Evolutionary conservation across 2,329 filamentous ascomycete genomes (phyloP), one percentile per base, ranked within the genome.

Genomic region (Polychaeton citri): DNA sequence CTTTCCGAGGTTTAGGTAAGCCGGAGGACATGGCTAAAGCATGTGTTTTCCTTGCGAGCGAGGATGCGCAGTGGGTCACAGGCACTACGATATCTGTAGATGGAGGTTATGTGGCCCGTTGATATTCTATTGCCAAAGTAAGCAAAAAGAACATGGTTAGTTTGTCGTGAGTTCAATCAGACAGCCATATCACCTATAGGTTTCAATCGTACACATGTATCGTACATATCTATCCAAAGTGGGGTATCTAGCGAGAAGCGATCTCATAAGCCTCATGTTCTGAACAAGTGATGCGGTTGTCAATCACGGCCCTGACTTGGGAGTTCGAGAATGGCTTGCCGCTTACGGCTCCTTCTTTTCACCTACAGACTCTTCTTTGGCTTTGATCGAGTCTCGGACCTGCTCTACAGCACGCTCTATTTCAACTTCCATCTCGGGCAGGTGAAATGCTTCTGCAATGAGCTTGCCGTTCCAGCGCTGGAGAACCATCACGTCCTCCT

Each of bases 401-500:
- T 70, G 66, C 50, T 66, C 63, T 0, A 69, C 65, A 5, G 66
- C 66, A 8, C 66, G 52, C 52, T 70, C 66, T 37, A 70, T 66
- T 48, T 70, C 66, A n/a, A 68, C 57, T 42, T 68, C 62, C 63
- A 70, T 66, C 36, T 67, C 66, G 1, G 66, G 63, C 17, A 69
- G 50, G 6, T 61, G 44, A 42, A 67, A 66, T 3, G 57, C 54
- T 43, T 69, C 64, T 5, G 66, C 66, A 17, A 69, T 57, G n/a
- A 68, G 50, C 44, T 67, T 66, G 32, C 64, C 65, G 38, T 68
- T 68, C 65, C 64, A 69, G 9, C 56, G 49, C 42, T 63, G 60
- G 34, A 70, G 48, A 9, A 70, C 54, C 65, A 69, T 65, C 30
- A 64, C 61, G 35, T 69, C 65, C 38, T 64, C 55, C 4, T 43